Conservation (phyloP, 305 asterid species). For the Plantago coronopus region DNA sequence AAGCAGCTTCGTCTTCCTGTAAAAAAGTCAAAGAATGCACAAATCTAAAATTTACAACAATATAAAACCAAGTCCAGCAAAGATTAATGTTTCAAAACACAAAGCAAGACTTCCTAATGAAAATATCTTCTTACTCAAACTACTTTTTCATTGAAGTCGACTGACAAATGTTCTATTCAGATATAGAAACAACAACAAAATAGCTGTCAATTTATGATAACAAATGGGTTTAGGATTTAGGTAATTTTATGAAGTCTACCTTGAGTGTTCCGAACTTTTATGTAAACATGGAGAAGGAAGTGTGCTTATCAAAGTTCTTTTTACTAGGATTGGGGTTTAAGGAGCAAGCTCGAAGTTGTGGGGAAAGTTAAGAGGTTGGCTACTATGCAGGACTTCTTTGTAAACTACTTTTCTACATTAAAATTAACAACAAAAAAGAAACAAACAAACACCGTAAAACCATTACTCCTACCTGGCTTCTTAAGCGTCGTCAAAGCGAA, state of each 20-base stretch:
- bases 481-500: slow-evolving; percentile 81
- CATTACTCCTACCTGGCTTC: slow-evolving; percentile 85
- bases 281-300: no score
- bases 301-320: no score
- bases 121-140: slow-evolving; percentile 7
- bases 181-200: slow-evolving; percentile 8
- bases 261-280: no score
- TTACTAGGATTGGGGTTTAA: no score
- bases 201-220: no score
- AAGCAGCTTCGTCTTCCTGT: slow-evolving; percentile 60
- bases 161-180: slow-evolving; percentile 16
- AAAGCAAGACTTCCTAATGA: slow-evolving; percentile 7
- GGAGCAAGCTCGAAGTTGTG: no score
- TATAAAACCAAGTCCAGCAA: slow-evolving; percentile 11
- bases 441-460: not conserved
- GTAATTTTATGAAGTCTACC: no score
- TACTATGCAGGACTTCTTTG: no score
- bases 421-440: no score
- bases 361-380: no score
- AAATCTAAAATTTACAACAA: not conserved
- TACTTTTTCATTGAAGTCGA: slow-evolving; percentile 8
- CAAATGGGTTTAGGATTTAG: no score
- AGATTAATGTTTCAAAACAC: slow-evolving; percentile 11
- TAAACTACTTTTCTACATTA: no score
- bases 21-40: slow-evolving; percentile 25